Percentiles rank a stretch among this genome's conserved stretches.
Evolutionary conservation across 2,329 filamentous ascomycete genomes (phyloP).

Genomic region (Clarireedia paspali): DNA sequence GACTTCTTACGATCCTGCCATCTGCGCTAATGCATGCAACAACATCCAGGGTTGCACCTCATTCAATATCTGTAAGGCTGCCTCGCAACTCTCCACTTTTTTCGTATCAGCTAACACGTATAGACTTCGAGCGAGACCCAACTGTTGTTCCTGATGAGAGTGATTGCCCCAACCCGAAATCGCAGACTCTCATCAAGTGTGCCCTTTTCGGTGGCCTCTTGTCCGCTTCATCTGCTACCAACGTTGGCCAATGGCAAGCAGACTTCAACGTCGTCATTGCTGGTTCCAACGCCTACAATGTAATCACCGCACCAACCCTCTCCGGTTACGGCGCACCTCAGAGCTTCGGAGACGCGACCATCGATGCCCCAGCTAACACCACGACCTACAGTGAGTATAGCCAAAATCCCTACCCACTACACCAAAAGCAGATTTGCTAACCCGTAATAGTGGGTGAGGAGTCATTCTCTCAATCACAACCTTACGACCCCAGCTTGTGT

Average conservation of each 20-base stretch:
- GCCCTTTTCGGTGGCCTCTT: constrained; percentile 7
- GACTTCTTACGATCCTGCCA: constrained; percentile 6
- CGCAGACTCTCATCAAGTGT: constrained; percentile 9
- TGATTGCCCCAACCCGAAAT: constrained; percentile 4
- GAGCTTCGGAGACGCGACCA: constrained; percentile 26
- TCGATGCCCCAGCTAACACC: constrained; percentile 25
- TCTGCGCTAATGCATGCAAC: constrained; percentile 7
- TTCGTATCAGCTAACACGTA: not conserved
- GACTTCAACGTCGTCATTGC: constrained; percentile 9
- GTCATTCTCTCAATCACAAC: constrained; percentile 24
- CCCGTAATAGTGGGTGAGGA: constrained; percentile 18
- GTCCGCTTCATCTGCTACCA: constrained; percentile 1
- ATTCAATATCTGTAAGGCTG: constrained; percentile 5
- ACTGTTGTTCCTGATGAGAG: not conserved
- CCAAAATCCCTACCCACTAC: not conserved
- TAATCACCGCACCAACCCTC: constrained; percentile 10
- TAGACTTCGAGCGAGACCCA: constrained; percentile 8
- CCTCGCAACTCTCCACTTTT: not conserved
- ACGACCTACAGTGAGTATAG: constrained; percentile 18
- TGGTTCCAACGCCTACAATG: constrained; percentile 7
- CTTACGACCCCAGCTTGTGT: constrained; percentile 29
- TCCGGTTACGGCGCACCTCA: constrained; percentile 23
- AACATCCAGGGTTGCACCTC: constrained; percentile 7
- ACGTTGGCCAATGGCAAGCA: constrained; percentile 3
- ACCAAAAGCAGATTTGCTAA: not conserved